Conservation (phyloP, 768 basidiomycete genomes). For the Trichaptum fuscoviolaceum region DNA sequence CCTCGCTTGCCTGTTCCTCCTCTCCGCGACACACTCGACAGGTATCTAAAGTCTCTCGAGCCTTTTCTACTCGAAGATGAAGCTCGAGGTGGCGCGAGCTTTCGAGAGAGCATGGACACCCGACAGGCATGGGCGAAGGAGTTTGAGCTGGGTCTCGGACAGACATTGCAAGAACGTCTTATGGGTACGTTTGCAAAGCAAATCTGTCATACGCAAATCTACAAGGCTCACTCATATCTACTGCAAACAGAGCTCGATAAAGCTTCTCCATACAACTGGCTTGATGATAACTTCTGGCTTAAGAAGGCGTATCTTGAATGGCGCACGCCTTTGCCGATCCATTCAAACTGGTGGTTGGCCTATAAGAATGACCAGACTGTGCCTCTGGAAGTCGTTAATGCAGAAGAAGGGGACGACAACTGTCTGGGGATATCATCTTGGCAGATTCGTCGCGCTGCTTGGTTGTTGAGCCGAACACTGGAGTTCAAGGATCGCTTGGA, state of each 20-base stretch:
- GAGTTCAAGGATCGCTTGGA: conserved; percentile 66
- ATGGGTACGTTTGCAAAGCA: conserved; percentile 42
- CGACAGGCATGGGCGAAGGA: conserved; percentile 59
- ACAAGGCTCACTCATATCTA: conserved; percentile 6
- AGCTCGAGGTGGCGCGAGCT: conserved; percentile 46
- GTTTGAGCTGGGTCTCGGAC: conserved; percentile 68
- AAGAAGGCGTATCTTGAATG: conserved; percentile 85
- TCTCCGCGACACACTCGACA: conserved; percentile 66
- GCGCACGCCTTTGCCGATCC: conserved; percentile 77
- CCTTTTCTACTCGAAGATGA: conserved; percentile 80
- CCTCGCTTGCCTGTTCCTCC: conserved; percentile 82
- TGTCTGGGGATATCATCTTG: conserved; percentile 55
- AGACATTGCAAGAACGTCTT: conserved; percentile 64
- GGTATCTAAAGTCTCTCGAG: conserved; percentile 71
- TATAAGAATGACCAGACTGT: conserved; percentile 69
- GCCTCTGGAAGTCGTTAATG: conserved; percentile 34
- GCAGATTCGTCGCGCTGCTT: conserved; percentile 84
- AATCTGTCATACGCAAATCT: conserved; percentile 11
- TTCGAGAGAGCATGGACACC: conserved; percentile 45
- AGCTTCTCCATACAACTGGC: conserved; percentile 85
- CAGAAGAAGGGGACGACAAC: conserved; percentile 18
- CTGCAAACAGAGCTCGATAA: conserved; percentile 65
- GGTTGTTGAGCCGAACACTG: conserved; percentile 66
- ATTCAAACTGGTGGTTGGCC: conserved; percentile 96
- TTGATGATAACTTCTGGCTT: conserved; percentile 90